Conservation (phyloP, 2,329 filamentous ascomycete species). For the Fusarium sp. region DNA sequence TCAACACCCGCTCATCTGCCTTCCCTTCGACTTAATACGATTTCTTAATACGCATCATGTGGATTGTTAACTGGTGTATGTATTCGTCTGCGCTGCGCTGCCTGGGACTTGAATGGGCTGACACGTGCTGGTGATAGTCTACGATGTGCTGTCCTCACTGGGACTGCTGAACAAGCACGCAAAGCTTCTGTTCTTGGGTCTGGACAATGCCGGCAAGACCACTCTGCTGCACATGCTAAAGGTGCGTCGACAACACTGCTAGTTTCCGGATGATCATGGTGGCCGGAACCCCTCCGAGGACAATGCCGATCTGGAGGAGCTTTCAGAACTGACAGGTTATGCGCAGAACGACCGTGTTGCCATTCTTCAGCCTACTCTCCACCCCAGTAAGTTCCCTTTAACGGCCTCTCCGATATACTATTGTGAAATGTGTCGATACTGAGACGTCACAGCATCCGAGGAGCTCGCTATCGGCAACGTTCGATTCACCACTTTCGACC, state of each 20-base stretch:
- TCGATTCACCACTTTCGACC: slow-evolving; percentile 94
- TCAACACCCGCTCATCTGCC: slow-evolving; percentile 25
- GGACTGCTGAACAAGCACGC: slow-evolving; percentile 96
- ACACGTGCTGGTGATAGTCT: slow-evolving; percentile 70
- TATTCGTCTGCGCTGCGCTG: slow-evolving; percentile 44
- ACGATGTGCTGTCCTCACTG: slow-evolving; percentile 89
- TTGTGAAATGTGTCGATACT: slow-evolving; percentile 17
- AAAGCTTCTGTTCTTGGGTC: slow-evolving; percentile 92
- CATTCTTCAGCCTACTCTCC: slow-evolving; percentile 90
- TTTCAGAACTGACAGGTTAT: slow-evolving; percentile 43
- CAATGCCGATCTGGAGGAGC: slow-evolving; percentile 10
- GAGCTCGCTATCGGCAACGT: slow-evolving; percentile 94
- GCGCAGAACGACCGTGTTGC: slow-evolving; percentile 90
- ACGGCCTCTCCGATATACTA: neutral
- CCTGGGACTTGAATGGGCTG: slow-evolving; percentile 46
- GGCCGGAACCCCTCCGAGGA: slow-evolving; percentile 10
- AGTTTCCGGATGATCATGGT: slow-evolving; percentile 4
- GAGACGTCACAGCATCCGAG: slow-evolving; percentile 77
- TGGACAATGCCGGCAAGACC: slow-evolving; percentile 96
- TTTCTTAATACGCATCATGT: slow-evolving; percentile 73
- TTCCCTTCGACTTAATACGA: slow-evolving; percentile 40
- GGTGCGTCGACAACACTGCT: slow-evolving; percentile 65
- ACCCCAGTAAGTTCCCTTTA: slow-evolving; percentile 79
- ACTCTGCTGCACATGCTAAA: slow-evolving; percentile 96
- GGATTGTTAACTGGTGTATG: slow-evolving; percentile 97